These are phyloP conservation scores for Globisporangium lucens DNA, from an alignment of 352 stramenopile species.

Conservation along the genomic window DNA sequence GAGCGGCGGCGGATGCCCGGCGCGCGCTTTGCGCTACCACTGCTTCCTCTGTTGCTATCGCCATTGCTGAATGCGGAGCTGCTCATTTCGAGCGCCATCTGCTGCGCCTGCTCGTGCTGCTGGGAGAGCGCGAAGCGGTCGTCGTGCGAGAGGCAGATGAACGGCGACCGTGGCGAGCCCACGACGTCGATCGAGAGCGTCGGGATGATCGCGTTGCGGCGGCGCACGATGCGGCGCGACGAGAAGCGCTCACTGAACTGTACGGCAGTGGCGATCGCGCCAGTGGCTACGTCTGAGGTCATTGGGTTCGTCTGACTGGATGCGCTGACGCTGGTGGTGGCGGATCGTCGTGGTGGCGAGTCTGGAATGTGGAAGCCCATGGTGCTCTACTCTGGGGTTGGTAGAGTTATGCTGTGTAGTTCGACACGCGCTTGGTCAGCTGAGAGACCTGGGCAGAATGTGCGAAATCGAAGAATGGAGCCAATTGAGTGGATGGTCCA, in stretches of 20 bases:
- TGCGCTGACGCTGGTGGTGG: constrained; percentile 14
- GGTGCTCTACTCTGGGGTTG: not conserved
- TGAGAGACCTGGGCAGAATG: not conserved
- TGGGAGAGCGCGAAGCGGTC: constrained; percentile 29
- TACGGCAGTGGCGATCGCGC: not conserved
- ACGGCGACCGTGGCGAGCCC: constrained; percentile 39
- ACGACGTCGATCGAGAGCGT: constrained; percentile 40
- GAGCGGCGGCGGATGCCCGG: constrained; percentile 9
- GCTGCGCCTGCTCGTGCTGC: constrained; percentile 29
- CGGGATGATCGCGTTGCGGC: constrained; percentile 61
- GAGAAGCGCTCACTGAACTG: constrained; percentile 14
- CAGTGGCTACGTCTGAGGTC: not conserved
- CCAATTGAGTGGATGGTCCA: no score
- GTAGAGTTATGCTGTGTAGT: not conserved
- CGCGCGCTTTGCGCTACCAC: constrained; percentile 6
- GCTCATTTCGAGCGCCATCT: not conserved
- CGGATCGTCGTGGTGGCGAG: constrained; percentile 24
- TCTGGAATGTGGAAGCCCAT: constrained; percentile 76
- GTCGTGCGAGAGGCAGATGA: constrained; percentile 34
- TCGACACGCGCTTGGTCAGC: not conserved
- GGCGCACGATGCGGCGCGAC: constrained; percentile 21
- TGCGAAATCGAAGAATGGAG: constrained; percentile 1
- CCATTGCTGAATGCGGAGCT: not conserved
- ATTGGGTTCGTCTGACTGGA: constrained; percentile 14
- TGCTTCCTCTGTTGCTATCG: not conserved